Base-by-base conservation (phyloP, 192 early-diverging fungal genomes). In the Entomortierella parvispora region DNA sequence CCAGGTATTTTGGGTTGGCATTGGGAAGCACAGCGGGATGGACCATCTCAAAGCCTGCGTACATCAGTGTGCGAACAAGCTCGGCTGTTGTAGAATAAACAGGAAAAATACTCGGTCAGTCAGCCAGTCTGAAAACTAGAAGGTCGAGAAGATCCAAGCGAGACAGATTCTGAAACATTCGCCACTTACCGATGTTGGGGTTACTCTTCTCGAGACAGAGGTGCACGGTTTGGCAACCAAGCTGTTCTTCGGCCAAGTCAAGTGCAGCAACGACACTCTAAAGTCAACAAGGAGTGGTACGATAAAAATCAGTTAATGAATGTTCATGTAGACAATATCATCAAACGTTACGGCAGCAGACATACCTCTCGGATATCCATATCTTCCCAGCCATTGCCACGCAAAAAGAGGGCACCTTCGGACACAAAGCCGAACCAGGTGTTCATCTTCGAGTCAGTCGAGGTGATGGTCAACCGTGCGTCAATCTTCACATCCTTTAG, bases 21-120 rank as follows among this genome's bases (percentile, higher is more conserved):
- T 68, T 44, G 22, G 46, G 46, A 20, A 77, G 49, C 44, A 68
- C 55, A 45, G 51, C 55, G 5, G 86, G 88, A 45, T 82, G 79
- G 20, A 89, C 85, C 62, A 89, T 75, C 62, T 87, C 86, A 49
- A 89, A 89, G 7, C 88, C 86, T 29, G 88, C 84, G 78, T 89
- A 89, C 83, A 89, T 63, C 58, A 89, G 81, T 9, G 88, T 85
- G 47, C 88, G 84, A 10, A 83, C 86, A 65, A 89, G 80, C 40
- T 70, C 68, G 3, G 81, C 83, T 45, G 82, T 64, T 40, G 5
- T 40, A 12, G 12, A 12, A 40, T 12, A 66, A 17, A 17, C 43
- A 64, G 1, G 11, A 33, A 52, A 58, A 43, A 23, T 15, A 15
- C 12, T 18, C 17, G 47, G 23, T 29, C 26, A 23, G 33, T 43